Percentiles rank a stretch among this genome's conserved stretches.
These are phyloP conservation scores for Rauvolfia tetraphylla DNA, from an alignment of 257 asterid species.

Conservation along the genomic window DNA sequence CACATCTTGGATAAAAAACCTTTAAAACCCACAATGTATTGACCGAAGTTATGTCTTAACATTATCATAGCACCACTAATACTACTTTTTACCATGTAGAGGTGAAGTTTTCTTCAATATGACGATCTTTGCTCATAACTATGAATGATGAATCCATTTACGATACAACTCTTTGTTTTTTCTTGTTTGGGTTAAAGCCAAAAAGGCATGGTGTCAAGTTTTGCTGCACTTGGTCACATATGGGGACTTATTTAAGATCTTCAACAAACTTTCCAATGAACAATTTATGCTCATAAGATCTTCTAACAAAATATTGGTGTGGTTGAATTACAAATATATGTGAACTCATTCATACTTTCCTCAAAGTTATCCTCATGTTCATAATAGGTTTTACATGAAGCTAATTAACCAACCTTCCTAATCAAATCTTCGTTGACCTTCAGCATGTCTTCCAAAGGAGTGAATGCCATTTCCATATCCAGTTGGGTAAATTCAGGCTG, in stretches of 20 bases:
- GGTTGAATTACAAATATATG: background rate
- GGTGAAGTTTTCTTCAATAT: background rate
- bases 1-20: background rate
- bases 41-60: background rate
- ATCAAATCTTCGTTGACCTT: constrained; percentile 94
- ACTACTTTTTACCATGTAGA: background rate
- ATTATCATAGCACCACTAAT: background rate
- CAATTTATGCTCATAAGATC: background rate
- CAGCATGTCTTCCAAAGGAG: constrained; percentile 91
- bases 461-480: constrained; percentile 96
- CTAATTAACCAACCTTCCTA: constrained; percentile 56
- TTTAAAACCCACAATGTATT: background rate
- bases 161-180: background rate
- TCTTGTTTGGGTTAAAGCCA: background rate
- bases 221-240: background rate
- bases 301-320: background rate
- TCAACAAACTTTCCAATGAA: background rate
- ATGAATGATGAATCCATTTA: background rate
- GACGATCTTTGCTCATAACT: background rate
- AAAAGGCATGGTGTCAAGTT: background rate
- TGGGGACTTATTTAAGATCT: background rate
- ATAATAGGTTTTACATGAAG: background rate
- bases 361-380: background rate
- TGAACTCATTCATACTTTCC: background rate
- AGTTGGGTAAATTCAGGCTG: constrained; percentile 98